A percentile compares a stretch with the other conserved stretches of the same genome.
Evolutionary conservation across 306 rosid genomes (phyloP).

Genomic region (Prunus campanulata): DNA sequence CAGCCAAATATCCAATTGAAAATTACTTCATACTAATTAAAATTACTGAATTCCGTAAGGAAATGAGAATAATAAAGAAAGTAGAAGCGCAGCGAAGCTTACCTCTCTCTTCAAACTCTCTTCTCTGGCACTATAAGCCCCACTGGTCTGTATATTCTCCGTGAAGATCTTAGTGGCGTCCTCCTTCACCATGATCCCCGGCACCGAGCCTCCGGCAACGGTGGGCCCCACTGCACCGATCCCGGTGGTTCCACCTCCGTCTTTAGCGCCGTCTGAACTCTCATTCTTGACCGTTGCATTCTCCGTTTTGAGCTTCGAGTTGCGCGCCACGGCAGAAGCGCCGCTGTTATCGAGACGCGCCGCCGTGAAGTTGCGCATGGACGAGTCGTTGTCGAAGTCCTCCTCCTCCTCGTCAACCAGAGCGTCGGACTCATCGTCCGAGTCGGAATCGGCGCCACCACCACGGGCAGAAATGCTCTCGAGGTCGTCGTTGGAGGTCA

Average conservation of each 20-base stretch:
- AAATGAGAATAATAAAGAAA: not conserved
- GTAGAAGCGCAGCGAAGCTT: not conserved
- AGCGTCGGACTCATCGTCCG: slow-evolving; percentile 83
- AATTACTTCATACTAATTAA: not conserved
- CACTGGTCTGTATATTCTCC: slow-evolving; percentile 90
- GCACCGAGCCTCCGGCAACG: slow-evolving; percentile 27
- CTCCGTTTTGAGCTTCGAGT: slow-evolving; percentile 66
- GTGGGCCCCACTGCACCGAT: slow-evolving; percentile 31
- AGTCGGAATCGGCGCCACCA: slow-evolving; percentile 64
- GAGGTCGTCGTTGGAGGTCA: slow-evolving; percentile 90
- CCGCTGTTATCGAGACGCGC: slow-evolving; percentile 61
- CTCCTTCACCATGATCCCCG: slow-evolving; percentile 80
- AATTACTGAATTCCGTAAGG: not conserved
- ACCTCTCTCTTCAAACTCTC: slow-evolving; percentile 86
- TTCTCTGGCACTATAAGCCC: slow-evolving; percentile 93
- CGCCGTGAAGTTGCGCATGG: slow-evolving; percentile 87
- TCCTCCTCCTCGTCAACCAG: slow-evolving; percentile 72
- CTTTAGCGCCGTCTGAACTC: slow-evolving; percentile 56
- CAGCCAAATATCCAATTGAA: not conserved
- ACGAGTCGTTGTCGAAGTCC: slow-evolving; percentile 68
- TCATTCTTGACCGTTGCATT: slow-evolving; percentile 60
- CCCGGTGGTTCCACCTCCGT: slow-evolving; percentile 37
- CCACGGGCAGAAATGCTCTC: slow-evolving; percentile 96
- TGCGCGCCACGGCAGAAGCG: slow-evolving; percentile 41
- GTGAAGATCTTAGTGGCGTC: slow-evolving; percentile 79